These are phyloP conservation scores for Basipetospora sp. DNA, from an alignment of 2,329 filamentous ascomycete species.

Conservation along the genomic window DNA sequence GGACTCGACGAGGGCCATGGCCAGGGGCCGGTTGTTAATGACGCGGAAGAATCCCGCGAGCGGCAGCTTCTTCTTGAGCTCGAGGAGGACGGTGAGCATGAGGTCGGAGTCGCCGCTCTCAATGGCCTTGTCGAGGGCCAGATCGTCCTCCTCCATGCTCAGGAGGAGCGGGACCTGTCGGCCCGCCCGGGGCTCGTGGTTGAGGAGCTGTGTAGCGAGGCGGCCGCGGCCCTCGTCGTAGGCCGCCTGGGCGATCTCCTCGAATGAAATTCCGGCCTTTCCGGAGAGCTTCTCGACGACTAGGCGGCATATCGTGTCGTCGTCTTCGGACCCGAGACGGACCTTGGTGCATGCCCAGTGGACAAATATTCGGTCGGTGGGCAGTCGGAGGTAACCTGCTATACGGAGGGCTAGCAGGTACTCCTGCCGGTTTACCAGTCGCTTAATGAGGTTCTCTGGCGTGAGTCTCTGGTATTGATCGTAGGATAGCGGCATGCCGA, in stretches of 20 bases:
- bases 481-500: slow-evolving; percentile 80
- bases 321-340: slow-evolving; percentile 66
- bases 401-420: slow-evolving; percentile 82
- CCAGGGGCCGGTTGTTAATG: slow-evolving; percentile 72
- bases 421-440: slow-evolving; percentile 76
- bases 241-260: slow-evolving; percentile 79
- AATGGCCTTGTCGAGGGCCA: slow-evolving; percentile 90
- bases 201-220: slow-evolving; percentile 80
- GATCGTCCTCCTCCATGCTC: slow-evolving; percentile 88
- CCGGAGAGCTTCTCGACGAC: slow-evolving; percentile 77
- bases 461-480: slow-evolving; percentile 87
- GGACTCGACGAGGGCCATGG: slow-evolving; percentile 78
- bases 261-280: slow-evolving; percentile 87
- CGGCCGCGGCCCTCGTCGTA: slow-evolving; percentile 83
- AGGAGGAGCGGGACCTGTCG: slow-evolving; percentile 87
- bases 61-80: slow-evolving; percentile 79
- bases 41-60: slow-evolving; percentile 83
- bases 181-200: slow-evolving; percentile 87
- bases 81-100: slow-evolving; percentile 73
- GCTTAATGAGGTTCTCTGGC: slow-evolving; percentile 71
- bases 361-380: slow-evolving; percentile 81
- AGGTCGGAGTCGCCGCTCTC: slow-evolving; percentile 91
- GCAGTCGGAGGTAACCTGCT: slow-evolving; percentile 71
- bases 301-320: slow-evolving; percentile 71
- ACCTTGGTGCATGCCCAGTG: slow-evolving; percentile 97